Evolutionary conservation across 2,329 filamentous ascomycete genomes (phyloP).

Genomic region (Ophiognomonia clavigignenti-juglandacearum): DNA sequence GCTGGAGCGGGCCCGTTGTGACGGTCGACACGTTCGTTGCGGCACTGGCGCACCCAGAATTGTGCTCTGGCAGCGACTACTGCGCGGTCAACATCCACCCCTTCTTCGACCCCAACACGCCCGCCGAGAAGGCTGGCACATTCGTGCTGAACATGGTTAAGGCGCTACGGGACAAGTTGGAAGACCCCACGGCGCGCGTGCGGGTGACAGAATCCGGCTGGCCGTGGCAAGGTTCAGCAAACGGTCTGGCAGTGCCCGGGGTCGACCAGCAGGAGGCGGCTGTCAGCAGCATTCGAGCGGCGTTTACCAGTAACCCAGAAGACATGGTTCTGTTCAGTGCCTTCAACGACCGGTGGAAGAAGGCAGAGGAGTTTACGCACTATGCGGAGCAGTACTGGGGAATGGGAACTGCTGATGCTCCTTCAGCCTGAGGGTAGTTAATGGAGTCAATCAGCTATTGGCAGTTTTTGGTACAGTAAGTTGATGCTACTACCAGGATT

Average conservation of each 20-base stretch:
- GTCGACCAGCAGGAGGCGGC: slow-evolving; percentile 62
- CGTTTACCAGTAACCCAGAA: slow-evolving; percentile 45
- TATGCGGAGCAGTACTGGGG: slow-evolving; percentile 77
- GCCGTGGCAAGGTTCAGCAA: slow-evolving; percentile 64
- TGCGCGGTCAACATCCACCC: slow-evolving; percentile 79
- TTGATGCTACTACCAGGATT: no score
- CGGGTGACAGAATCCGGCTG: slow-evolving; percentile 82
- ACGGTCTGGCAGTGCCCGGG: slow-evolving; percentile 65
- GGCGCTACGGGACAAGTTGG: slow-evolving; percentile 36
- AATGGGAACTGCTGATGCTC: slow-evolving; percentile 30
- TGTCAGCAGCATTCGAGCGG: slow-evolving; percentile 56
- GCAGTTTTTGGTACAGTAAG: no score
- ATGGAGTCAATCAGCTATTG: no score
- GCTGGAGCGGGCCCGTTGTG: slow-evolving; percentile 70
- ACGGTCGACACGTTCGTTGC: slow-evolving; percentile 75
- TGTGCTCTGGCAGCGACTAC: slow-evolving; percentile 72
- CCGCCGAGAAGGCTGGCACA: slow-evolving; percentile 56
- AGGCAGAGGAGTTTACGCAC: slow-evolving; percentile 55
- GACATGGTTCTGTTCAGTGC: slow-evolving; percentile 71
- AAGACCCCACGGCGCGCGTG: slow-evolving; percentile 48
- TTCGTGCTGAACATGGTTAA: slow-evolving; percentile 59
- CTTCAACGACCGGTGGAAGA: slow-evolving; percentile 79
- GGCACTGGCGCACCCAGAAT: slow-evolving; percentile 57
- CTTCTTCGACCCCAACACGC: slow-evolving; percentile 68
- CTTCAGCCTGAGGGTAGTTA: slow-evolving; percentile 11